phyloP scores from a whole-genome alignment of 2,329 filamentous ascomycete genomes.

The Myriosclerotinia scirpicola region DNA sequence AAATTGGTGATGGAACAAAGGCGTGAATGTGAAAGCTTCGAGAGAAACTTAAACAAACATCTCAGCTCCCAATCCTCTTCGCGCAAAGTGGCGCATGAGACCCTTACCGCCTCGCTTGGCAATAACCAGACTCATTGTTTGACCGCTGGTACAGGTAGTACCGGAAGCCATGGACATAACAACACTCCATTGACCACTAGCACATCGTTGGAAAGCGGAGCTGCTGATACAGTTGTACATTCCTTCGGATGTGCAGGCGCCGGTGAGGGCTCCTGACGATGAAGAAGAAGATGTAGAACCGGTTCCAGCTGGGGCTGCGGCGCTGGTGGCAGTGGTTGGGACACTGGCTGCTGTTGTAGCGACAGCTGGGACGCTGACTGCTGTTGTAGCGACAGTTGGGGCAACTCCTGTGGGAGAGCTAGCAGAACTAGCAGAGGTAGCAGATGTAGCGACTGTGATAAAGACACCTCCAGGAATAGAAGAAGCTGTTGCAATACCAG shows the following conservation, averaged over 20 bases:
- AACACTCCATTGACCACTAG: conserved; percentile 51
- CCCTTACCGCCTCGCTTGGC: conserved; percentile 21
- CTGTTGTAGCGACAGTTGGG: conserved; percentile 28
- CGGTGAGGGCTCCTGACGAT: conserved; percentile 31
- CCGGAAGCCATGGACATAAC: conserved; percentile 47
- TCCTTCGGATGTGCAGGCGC: conserved; percentile 52
- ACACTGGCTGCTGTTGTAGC: conserved; percentile 29
- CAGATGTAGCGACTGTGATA: conserved; percentile 35
- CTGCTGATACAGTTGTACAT: conserved; percentile 56
- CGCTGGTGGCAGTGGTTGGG: conserved; percentile 28
- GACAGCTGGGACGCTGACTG: conserved; percentile 31
- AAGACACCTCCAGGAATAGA: conserved; percentile 40
- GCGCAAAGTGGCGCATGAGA: background rate
- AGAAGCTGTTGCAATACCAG: conserved; percentile 23
- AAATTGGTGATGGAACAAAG: background rate
- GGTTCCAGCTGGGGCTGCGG: conserved; percentile 31
- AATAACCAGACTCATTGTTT: conserved; percentile 46
- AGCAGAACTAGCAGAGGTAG: conserved; percentile 21
- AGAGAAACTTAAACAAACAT: background rate
- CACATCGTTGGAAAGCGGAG: conserved; percentile 55
- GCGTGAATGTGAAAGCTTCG: background rate
- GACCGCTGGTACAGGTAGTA: conserved; percentile 48
- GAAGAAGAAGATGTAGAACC: conserved; percentile 7
- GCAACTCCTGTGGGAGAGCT: conserved; percentile 9
- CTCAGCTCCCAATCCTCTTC: background rate